phyloP scores from a whole-genome alignment of 768 basidiomycete genomes.

The Phaffia tasmanica region DNA sequence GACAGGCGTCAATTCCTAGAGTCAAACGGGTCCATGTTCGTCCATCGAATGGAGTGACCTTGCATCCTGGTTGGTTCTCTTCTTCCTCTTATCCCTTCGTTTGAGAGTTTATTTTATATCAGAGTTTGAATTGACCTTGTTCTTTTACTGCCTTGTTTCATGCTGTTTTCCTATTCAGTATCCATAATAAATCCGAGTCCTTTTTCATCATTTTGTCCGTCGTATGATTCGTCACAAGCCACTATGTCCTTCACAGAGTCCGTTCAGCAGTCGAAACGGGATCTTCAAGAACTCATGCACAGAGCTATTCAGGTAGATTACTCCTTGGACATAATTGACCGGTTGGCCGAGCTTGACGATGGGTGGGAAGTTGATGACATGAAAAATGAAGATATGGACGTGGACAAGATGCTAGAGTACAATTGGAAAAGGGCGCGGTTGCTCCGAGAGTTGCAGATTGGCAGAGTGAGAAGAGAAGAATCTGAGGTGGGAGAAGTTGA shows the following conservation, averaged over 20 bases:
- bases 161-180: neutral
- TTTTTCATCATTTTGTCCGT: slow-evolving; percentile 12
- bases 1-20: neutral
- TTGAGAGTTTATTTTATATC: neutral
- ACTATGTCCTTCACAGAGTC: slow-evolving; percentile 8
- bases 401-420: slow-evolving; percentile 3
- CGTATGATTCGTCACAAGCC: slow-evolving; percentile 9
- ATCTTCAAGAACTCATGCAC: neutral
- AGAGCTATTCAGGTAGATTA: no score
- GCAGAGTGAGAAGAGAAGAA: neutral
- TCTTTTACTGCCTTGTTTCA: neutral
- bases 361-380: neutral
- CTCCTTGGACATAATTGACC: no score
- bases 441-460: slow-evolving; percentile 6
- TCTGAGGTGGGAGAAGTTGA: neutral
- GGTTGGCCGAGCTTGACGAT: neutral
- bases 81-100: neutral
- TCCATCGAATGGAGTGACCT: neutral
- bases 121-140: neutral
- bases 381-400: no score
- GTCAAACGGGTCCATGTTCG: neutral
- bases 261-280: neutral
- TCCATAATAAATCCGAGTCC: slow-evolving; percentile 3
- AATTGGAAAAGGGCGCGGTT: slow-evolving; percentile 2
- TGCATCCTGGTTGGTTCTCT: slow-evolving; percentile 1